phyloP scores from a whole-genome alignment of 2,329 filamentous ascomycete species.

The Calonectria multiphialidica region DNA sequence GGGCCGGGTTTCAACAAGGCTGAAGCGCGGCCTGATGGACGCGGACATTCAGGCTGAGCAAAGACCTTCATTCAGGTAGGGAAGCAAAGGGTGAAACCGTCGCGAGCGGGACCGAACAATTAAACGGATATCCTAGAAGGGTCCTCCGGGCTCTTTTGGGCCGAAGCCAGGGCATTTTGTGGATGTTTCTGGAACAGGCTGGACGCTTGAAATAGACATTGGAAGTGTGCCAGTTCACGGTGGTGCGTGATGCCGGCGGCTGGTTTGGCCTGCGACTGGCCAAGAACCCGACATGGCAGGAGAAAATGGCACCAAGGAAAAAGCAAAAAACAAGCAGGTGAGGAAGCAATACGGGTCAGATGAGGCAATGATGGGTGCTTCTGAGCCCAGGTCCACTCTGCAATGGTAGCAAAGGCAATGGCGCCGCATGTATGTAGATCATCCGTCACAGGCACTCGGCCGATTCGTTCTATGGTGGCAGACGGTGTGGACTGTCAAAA shows the following conservation, averaged over 20 bases:
- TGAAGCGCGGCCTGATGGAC: neutral
- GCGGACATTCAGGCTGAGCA: neutral
- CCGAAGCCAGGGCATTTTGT: neutral
- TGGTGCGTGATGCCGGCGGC: neutral
- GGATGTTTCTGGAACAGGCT: conserved; percentile 10
- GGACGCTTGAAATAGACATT: conserved; percentile 12
- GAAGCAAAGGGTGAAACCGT: neutral
- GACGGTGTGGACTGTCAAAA: neutral
- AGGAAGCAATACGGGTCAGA: neutral
- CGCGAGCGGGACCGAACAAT: neutral
- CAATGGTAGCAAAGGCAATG: neutral
- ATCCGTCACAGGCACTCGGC: neutral
- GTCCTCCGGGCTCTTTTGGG: neutral
- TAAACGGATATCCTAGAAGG: neutral
- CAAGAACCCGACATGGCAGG: neutral
- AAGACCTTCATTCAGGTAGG: neutral
- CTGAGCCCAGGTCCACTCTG: neutral
- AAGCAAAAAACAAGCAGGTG: neutral
- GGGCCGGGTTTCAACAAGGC: neutral
- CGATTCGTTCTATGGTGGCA: conserved; percentile 7
- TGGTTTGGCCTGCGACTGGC: neutral
- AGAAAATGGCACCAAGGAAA: neutral
- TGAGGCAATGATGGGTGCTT: conserved; percentile 1
- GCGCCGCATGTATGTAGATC: conserved; percentile 1
- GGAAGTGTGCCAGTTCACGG: neutral